phyloP scores from a whole-genome alignment of 257 asterid species.

The Penstemon barbatus region DNA sequence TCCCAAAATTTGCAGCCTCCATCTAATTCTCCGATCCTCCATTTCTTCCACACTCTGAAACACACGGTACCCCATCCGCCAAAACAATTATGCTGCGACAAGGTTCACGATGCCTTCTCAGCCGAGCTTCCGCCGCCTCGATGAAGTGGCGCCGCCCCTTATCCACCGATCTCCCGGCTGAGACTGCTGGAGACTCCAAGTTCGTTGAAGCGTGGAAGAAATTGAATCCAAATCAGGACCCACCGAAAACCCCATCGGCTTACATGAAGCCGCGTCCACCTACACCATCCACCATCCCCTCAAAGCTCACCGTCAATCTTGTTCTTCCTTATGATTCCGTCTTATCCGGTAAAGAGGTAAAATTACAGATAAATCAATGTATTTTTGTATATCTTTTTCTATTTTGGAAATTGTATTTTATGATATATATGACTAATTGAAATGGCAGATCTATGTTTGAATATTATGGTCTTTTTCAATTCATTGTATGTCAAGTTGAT shows the following conservation, averaged over 20 bases:
- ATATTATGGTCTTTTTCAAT: background rate
- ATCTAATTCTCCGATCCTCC: background rate
- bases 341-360: conserved; percentile 63
- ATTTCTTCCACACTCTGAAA: conserved; percentile 13
- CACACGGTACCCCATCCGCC: conserved; percentile 16
- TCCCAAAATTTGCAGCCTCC: background rate
- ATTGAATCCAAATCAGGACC: conserved; percentile 54
- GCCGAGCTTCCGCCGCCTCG: conserved; percentile 54
- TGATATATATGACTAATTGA: background rate
- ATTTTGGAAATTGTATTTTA: no score
- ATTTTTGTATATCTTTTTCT: background rate
- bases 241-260: conserved; percentile 66
- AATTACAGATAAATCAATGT: background rate
- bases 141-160: conserved; percentile 63
- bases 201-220: conserved; percentile 67
- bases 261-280: conserved; percentile 71
- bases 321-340: conserved; percentile 77
- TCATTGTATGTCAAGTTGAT: no score
- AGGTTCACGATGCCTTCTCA: conserved; percentile 44
- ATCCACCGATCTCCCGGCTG: conserved; percentile 56
- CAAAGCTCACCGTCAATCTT: conserved; percentile 81
- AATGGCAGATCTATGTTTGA: background rate
- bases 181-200: conserved; percentile 55
- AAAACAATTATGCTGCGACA: conserved; percentile 55
- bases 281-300: conserved; percentile 62